These are phyloP conservation scores for Termitomyces sp. DNA, from an alignment of 768 basidiomycete genomes.

Conservation along the genomic window DNA sequence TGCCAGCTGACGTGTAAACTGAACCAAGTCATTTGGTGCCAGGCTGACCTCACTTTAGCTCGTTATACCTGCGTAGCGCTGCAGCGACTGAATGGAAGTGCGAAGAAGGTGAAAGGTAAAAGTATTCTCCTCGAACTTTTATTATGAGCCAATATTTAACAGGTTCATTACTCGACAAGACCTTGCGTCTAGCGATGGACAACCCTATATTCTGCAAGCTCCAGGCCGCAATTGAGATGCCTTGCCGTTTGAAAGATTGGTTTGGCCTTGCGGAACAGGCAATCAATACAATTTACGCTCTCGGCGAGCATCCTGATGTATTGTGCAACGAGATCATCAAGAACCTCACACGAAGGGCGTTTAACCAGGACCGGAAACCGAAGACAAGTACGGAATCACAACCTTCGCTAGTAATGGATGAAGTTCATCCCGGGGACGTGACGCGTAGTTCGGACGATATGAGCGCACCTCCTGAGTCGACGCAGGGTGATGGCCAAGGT, in stretches of 20 bases:
- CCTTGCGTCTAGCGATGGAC: constrained; percentile 81
- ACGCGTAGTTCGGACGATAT: constrained; percentile 24
- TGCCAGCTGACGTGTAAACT: neutral
- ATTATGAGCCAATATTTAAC: neutral
- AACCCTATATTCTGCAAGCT: constrained; percentile 81
- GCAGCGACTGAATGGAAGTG: constrained; percentile 88
- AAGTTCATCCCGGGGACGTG: constrained; percentile 37
- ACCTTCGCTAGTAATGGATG: constrained; percentile 42
- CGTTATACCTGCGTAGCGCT: constrained; percentile 92
- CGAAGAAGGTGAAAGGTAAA: constrained; percentile 93
- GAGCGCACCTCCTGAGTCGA: constrained; percentile 20
- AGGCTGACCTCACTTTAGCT: constrained; percentile 87
- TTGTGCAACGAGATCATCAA: constrained; percentile 80
- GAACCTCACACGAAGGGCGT: constrained; percentile 71
- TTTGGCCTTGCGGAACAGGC: constrained; percentile 96
- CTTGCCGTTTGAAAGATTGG: constrained; percentile 87
- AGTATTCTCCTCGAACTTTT: neutral
- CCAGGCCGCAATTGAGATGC: constrained; percentile 72
- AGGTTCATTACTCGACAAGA: constrained; percentile 88
- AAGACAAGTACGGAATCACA: constrained; percentile 14
- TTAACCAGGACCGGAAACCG: constrained; percentile 32
- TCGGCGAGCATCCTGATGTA: constrained; percentile 89
- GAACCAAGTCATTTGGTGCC: neutral
- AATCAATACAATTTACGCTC: constrained; percentile 91
- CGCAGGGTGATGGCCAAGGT: constrained; percentile 20